Percentiles rank a stretch among this genome's conserved stretches.
These are phyloP conservation scores for Xylaria sp. DNA, from an alignment of 2,329 filamentous ascomycete species.

Conservation along the genomic window DNA sequence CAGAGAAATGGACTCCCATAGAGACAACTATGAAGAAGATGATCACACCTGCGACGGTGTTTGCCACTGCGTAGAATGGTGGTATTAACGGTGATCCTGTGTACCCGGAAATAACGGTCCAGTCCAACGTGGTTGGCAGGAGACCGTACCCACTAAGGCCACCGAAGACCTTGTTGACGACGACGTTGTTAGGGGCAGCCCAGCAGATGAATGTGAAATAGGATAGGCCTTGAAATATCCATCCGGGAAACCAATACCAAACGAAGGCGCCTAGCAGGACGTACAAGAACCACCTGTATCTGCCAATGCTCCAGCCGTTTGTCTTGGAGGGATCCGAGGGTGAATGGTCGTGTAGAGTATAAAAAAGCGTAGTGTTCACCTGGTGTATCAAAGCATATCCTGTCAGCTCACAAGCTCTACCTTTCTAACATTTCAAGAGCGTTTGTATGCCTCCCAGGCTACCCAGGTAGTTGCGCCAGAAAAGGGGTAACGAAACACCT, in stretches of 20 bases:
- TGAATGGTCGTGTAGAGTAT: conserved; percentile 65
- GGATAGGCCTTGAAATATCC: conserved; percentile 48
- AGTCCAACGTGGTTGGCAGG: conserved; percentile 68
- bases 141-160: conserved; percentile 63
- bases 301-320: conserved; percentile 61
- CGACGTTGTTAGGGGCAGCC: conserved; percentile 62
- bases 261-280: conserved; percentile 50
- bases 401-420: too few relatives aligned
- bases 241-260: conserved; percentile 56
- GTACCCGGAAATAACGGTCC: conserved; percentile 62
- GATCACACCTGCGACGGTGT: conserved; percentile 57
- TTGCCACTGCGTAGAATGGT: conserved; percentile 63
- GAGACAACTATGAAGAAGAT: conserved; percentile 61
- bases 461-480: too few relatives aligned
- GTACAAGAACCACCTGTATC: conserved; percentile 61
- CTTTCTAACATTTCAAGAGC: too few relatives aligned
- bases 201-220: conserved; percentile 43
- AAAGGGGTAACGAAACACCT: too few relatives aligned
- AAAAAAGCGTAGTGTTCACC: conserved; percentile 66
- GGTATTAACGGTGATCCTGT: conserved; percentile 60
- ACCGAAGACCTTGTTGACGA: conserved; percentile 69
- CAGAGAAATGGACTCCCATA: conserved; percentile 61
- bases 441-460: too few relatives aligned
- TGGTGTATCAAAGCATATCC: too few relatives aligned
- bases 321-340: conserved; percentile 52